Evolutionary conservation across 169 alveolate genomes (phyloP).

Genomic region (Besnoitia besnoiti): DNA sequence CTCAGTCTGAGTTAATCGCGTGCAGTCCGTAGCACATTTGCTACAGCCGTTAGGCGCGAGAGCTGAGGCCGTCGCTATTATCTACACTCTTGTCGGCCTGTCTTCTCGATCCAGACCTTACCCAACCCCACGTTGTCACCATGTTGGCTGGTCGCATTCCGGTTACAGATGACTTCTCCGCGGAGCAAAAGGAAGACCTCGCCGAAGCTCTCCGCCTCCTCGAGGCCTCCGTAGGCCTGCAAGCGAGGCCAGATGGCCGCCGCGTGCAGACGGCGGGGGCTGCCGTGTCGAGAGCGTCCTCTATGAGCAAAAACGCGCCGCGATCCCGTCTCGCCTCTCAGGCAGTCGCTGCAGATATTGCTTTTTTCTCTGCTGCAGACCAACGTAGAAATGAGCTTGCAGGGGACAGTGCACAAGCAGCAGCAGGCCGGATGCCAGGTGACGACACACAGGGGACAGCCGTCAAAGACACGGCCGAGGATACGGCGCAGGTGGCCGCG

Average conservation of each 20-base stretch:
- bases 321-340: background rate
- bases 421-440: background rate
- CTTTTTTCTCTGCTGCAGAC: background rate
- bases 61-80: too few relatives aligned
- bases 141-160: too few relatives aligned
- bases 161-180: constrained; percentile 20
- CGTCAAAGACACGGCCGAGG: background rate
- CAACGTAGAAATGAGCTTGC: background rate
- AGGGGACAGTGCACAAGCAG: background rate
- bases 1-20: too few relatives aligned
- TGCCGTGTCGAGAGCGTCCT: background rate
- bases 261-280: background rate
- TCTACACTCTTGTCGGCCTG: too few relatives aligned
- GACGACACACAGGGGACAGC: background rate
- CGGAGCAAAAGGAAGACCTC: constrained; percentile 39
- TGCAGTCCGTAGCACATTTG: too few relatives aligned
- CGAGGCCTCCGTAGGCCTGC: background rate
- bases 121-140: too few relatives aligned
- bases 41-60: too few relatives aligned
- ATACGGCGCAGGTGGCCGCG: background rate
- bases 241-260: background rate
- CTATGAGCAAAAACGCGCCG: background rate
- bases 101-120: too few relatives aligned
- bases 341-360: background rate
- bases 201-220: background rate